phyloP scores from a whole-genome alignment of 2,329 filamentous ascomycete genomes.

The Fusarium marasasianum region DNA sequence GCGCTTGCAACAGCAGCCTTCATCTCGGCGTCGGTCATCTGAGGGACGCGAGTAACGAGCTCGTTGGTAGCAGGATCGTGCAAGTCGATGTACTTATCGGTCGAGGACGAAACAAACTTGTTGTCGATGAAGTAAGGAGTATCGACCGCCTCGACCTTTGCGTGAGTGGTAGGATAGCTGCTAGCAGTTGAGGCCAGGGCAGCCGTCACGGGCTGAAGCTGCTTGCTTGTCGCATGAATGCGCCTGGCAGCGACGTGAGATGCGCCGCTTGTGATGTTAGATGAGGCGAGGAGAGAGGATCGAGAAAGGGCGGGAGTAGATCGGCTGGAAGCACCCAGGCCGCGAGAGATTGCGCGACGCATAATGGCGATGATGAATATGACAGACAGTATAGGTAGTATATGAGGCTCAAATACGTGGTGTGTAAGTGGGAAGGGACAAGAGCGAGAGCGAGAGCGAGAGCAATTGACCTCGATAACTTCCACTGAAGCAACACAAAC shows the following conservation, averaged over 20 bases:
- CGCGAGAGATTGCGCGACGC: slow-evolving; percentile 58
- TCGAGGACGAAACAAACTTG: slow-evolving; percentile 73
- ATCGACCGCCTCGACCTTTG: slow-evolving; percentile 73
- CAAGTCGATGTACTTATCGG: slow-evolving; percentile 80
- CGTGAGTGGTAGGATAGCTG: slow-evolving; percentile 76
- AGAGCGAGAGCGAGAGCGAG: not conserved
- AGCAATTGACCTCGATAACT: slow-evolving; percentile 20
- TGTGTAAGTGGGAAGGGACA: not conserved
- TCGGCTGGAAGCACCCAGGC: slow-evolving; percentile 49
- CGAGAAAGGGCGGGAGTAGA: slow-evolving; percentile 41
- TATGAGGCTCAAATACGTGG: not conserved
- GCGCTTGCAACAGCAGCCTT: slow-evolving; percentile 79
- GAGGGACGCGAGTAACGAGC: slow-evolving; percentile 82
- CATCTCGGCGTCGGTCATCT: slow-evolving; percentile 82
- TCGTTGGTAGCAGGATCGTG: slow-evolving; percentile 88
- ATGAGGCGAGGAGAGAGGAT: slow-evolving; percentile 46
- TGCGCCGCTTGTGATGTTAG: slow-evolving; percentile 49
- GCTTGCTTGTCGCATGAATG: slow-evolving; percentile 66
- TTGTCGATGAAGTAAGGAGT: slow-evolving; percentile 88
- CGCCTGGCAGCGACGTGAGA: slow-evolving; percentile 58
- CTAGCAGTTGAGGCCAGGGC: slow-evolving; percentile 65
- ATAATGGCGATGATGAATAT: slow-evolving; percentile 45
- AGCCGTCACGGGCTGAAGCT: slow-evolving; percentile 60
- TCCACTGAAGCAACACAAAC: slow-evolving; percentile 20
- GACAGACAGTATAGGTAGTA: not conserved